A percentile compares a stretch with the other conserved stretches of the same genome.
phyloP scores from a whole-genome alignment of 768 basidiomycete species.

The Termitomyces sp. region DNA sequence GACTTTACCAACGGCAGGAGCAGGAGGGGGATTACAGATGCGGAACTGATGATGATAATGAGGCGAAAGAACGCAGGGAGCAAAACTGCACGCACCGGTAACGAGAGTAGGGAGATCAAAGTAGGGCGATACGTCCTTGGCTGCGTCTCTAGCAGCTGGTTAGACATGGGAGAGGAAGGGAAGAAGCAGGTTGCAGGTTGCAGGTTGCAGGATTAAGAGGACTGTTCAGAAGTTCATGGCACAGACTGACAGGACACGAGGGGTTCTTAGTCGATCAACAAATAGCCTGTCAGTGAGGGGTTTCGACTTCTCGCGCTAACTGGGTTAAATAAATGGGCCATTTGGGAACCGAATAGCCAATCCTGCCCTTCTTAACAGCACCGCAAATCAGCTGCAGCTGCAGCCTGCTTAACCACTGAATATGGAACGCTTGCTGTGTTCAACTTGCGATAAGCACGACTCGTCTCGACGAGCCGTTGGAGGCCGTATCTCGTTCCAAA shows the following conservation, averaged over 20 bases:
- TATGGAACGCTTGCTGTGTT: neutral
- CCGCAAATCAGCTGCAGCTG: neutral
- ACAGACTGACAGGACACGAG: conserved; percentile 2
- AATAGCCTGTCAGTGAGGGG: conserved; percentile 13
- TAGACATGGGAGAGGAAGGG: conserved; percentile 11
- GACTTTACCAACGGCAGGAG: conserved; percentile 62
- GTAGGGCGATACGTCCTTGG: conserved; percentile 22
- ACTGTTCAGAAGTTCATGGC: conserved; percentile 2
- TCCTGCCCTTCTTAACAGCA: neutral
- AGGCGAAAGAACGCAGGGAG: neutral
- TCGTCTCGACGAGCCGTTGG: neutral
- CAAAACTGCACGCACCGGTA: conserved; percentile 26
- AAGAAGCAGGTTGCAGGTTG: neutral
- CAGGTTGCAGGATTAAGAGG: conserved; percentile 1
- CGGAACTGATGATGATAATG: conserved; percentile 31
- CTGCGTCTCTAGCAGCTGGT: conserved; percentile 16
- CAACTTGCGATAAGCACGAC: neutral
- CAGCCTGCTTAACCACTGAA: neutral
- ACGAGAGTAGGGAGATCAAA: conserved; percentile 26
- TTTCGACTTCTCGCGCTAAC: neutral
- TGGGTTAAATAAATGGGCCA: conserved; percentile 2
- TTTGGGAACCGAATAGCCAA: conserved; percentile 13
- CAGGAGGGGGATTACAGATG: conserved; percentile 63
- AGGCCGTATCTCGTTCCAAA: neutral
- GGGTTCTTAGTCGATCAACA: conserved; percentile 15